Conservation (phyloP, 352 stramenopile species). For the Globisporangium takayamanum region DNA sequence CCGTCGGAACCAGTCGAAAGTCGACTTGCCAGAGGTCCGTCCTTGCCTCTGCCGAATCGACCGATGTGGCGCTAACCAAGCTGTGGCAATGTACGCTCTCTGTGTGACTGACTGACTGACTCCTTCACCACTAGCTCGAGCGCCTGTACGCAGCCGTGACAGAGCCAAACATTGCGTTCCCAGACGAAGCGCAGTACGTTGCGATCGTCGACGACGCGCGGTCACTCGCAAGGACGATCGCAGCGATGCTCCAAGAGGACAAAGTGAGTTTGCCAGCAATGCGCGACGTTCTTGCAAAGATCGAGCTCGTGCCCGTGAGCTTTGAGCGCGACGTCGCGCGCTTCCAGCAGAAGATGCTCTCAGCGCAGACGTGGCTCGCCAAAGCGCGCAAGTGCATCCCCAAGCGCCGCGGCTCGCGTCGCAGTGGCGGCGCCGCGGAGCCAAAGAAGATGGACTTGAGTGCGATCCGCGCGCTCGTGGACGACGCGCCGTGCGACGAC, state of each 20-base stretch:
- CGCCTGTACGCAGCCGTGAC: constrained; percentile 37
- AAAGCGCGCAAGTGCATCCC: constrained; percentile 85
- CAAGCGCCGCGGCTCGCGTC: constrained; percentile 57
- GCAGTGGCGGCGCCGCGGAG: constrained; percentile 29
- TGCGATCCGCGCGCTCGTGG: constrained; percentile 71
- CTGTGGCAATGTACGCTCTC: neutral
- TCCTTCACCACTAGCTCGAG: constrained; percentile 24
- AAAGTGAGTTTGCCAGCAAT: constrained; percentile 82
- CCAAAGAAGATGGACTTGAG: constrained; percentile 81
- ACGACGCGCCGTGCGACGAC: constrained; percentile 83
- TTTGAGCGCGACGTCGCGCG: constrained; percentile 72
- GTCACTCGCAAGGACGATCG: constrained; percentile 55
- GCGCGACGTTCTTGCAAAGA: constrained; percentile 68
- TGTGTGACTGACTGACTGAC: neutral
- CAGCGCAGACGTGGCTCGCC: constrained; percentile 75
- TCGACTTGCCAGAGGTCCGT: constrained; percentile 42
- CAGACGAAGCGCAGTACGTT: constrained; percentile 42
- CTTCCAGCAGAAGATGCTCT: constrained; percentile 84
- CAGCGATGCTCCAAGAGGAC: constrained; percentile 60
- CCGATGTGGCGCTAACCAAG: no score
- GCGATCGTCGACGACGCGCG: constrained; percentile 55
- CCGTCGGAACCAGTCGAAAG: constrained; percentile 62
- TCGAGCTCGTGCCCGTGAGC: constrained; percentile 83
- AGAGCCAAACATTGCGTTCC: constrained; percentile 47
- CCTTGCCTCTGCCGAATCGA: neutral